These are phyloP conservation scores for Plasmopara halstedii DNA, from an alignment of 352 stramenopile species.

Conservation along the genomic window DNA sequence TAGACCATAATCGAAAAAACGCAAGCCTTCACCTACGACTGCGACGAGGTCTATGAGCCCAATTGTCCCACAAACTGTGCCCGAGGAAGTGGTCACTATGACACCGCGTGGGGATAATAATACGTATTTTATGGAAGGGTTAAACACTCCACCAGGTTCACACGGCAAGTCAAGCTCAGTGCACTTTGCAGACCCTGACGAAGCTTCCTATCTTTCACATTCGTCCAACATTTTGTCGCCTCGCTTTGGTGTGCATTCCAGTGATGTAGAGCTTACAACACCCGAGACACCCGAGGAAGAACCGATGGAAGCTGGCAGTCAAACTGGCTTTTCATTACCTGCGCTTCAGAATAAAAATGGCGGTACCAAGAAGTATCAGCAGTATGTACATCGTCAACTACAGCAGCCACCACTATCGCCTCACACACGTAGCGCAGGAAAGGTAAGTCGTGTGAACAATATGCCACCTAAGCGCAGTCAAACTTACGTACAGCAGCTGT, in stretches of 20 bases:
- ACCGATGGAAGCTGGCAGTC: neutral
- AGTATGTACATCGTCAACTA: slow-evolving; percentile 62
- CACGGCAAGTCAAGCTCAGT: slow-evolving; percentile 17
- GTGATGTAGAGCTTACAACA: slow-evolving; percentile 19
- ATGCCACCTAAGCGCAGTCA: slow-evolving; percentile 16
- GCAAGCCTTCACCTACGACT: no score
- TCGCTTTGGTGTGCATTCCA: neutral
- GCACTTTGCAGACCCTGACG: slow-evolving; percentile 11
- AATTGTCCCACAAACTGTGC: slow-evolving; percentile 6
- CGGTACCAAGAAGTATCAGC: slow-evolving; percentile 31
- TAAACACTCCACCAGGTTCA: slow-evolving; percentile 23
- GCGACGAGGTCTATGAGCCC: neutral
- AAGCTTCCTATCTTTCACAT: slow-evolving; percentile 18
- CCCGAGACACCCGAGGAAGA: slow-evolving; percentile 23
- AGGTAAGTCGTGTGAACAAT: slow-evolving; percentile 9
- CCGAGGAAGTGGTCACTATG: slow-evolving; percentile 13
- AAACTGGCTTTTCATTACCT: slow-evolving; percentile 21
- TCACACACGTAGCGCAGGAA: slow-evolving; percentile 21
- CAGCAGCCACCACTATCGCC: slow-evolving; percentile 44
- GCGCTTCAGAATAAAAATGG: slow-evolving; percentile 10
- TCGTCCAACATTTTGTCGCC: slow-evolving; percentile 26
- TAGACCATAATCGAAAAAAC: neutral
- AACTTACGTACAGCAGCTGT: slow-evolving; percentile 34
- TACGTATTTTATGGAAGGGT: slow-evolving; percentile 14
- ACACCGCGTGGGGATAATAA: slow-evolving; percentile 11